Evolutionary conservation across 208 protist species (phyloP), one percentile per base, ranked within the genome.

Genomic region (Phytomonas sp.): DNA sequence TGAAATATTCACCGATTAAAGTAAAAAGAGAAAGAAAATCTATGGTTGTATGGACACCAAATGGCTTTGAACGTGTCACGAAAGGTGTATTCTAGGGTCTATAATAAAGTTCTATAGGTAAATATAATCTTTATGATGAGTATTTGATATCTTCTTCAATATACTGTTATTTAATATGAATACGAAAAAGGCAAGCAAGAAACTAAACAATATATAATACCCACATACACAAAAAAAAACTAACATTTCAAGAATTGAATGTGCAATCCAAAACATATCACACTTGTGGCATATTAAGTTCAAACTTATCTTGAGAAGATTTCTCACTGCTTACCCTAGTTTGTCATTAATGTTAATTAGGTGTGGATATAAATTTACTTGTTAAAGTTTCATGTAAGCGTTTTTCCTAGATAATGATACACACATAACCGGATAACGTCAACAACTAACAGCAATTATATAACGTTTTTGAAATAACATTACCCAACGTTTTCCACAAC

Each of bases 121-220:
- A 65, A 37, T 65, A 4, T 14, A 49, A 26, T 65, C 2, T 7
- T 33, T n/a, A 7, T 65, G 16, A 56, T 1, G 19, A 7, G 19
- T 65, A 26, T 52, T 52, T 23, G 26, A 11, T 65, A 37, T 65
- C 0, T 65, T 65, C 33, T 23, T 65, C 36, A 7, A 65, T 37
- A 23, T 4, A 65, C 59, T 26, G n/a, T 26, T 52, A 36, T 36
- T 11, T 52, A 29, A 65, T 0, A 37, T 60, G 33, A 23, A 11
- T 60, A 0, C 26, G 5, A 29, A 29, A 2, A 67, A 66, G 23
- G 14, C 26, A 67, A n/a, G 29, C 23, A 42, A 73, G 29, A 34
- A 67, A 67, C 59, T 60, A 68, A 61, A 74, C 0, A 69, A 7
- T 23, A 65, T 30, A 36, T 7, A 16, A 32, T 52, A 72, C 14